A percentile compares a stretch with the other conserved stretches of the same genome.
Conservation (phyloP, 2,329 filamentous ascomycete genomes). For the Alternaria panax region DNA sequence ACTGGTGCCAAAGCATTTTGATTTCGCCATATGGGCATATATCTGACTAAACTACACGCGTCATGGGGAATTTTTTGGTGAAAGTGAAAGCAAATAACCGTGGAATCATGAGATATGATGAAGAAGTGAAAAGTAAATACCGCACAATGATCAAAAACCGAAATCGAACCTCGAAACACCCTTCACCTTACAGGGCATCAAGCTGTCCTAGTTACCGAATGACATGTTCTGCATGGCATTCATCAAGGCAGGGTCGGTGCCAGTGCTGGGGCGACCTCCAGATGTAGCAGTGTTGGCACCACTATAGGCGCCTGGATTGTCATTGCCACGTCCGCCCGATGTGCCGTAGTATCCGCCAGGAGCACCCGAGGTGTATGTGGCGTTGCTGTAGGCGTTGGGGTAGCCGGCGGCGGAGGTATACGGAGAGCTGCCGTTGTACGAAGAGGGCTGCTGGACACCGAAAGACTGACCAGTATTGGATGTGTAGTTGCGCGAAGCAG, state of each 20-base stretch:
- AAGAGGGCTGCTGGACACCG: conserved; percentile 6
- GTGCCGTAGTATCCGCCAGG: conserved; percentile 12
- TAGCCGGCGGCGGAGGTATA: conserved; percentile 15
- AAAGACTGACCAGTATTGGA: conserved; percentile 27
- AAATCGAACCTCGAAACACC: neutral
- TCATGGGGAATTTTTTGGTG: conserved; percentile 1
- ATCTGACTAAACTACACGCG: conserved; percentile 13
- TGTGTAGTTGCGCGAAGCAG: conserved; percentile 19
- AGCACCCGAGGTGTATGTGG: conserved; percentile 2
- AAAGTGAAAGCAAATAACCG: neutral
- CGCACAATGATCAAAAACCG: conserved; percentile 3
- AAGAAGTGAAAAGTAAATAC: conserved; percentile 7
- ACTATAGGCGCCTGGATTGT: conserved; percentile 13
- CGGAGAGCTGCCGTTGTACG: conserved; percentile 9
- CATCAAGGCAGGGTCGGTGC: conserved; percentile 24
- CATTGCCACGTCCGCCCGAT: conserved; percentile 8
- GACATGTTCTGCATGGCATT: conserved; percentile 38
- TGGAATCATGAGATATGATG: conserved; percentile 3
- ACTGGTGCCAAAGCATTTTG: conserved; percentile 19
- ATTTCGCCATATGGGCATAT: conserved; percentile 21
- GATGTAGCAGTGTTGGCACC: conserved; percentile 14
- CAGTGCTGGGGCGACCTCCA: conserved; percentile 18
- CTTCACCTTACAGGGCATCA: neutral
- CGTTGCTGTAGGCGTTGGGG: conserved; percentile 7
- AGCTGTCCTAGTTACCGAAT: conserved; percentile 15